Evolutionary conservation across 768 basidiomycete species (phyloP), one percentile per base, ranked within the genome.

Genomic region (Suillus americanus): DNA sequence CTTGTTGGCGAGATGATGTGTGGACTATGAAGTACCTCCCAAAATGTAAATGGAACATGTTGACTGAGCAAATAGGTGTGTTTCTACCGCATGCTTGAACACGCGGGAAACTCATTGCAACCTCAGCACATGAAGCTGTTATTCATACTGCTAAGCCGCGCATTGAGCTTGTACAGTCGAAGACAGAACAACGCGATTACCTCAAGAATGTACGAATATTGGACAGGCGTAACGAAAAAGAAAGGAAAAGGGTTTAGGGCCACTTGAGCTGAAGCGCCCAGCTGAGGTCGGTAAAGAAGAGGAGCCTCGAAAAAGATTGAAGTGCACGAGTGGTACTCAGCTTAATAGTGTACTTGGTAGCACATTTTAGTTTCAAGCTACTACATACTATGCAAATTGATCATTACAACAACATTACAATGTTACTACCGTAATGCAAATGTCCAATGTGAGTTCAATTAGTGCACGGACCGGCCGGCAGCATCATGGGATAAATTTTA

Each of bases 1-100:
- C 87, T 3, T 82, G 94, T 64, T 98, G 94, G 93, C 83, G 94
- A 73, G 97, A 99, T 73, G 97, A 99, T 68, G 89, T 99, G 9
- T 99, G 97, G 97, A 98, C 97, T 63, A 97, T 99, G 95, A 97
- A 97, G 74, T 99, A 99, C 75, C 80, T 99, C 64, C 96, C 96
- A 10, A 91, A 88, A 72, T 99, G 99, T 83, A 97, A 96, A 72
- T 99, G 97, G 97, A 89, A 91, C 77, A 97, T 97, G 97, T 81
- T 99, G 64, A 96, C 94, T 7, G 97, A 99, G 77, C 97, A 98
- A 84, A 90, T 99, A 70, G 95, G 97, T 97, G 95, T 84, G 38
- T 59, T 59, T 23, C 18, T 55, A 20, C 18, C 18, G 25, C n/a
- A 30, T 3, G 5, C 54, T 30, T 50, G 28, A 61, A 40, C 16